A percentile compares a stretch with the other conserved stretches of the same genome.
phyloP scores from a whole-genome alignment of 176 grass and related monocot genomes.

The bread wheat (Triticum aestivum) region IWGSC_CS_RefSeq_v2.1 NC_057806.1:211812693-211813192 shows the following conservation, averaged over 20 bases:
- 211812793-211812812: not conserved
- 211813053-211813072: not conserved
- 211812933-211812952: no score
- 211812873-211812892: no score
- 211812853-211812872: not conserved
- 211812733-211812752: not conserved
- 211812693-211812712: no score
- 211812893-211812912: no score
- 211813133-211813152: not conserved
- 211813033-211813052: not conserved
- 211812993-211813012: no score
- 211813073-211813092: not conserved
- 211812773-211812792: not conserved
- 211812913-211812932: no score
- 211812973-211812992: no score
- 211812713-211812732: no score
- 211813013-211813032: not conserved
- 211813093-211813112: no score
- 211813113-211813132: slow-evolving; percentile 11
- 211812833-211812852: slow-evolving; percentile 6
- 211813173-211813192: no score
- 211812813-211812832: not conserved
- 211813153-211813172: not conserved
- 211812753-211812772: not conserved
- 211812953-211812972: no score